Base-by-base conservation (phyloP, 2,329 filamentous ascomycete species). In the Colletotrichum liriopes region DNA sequence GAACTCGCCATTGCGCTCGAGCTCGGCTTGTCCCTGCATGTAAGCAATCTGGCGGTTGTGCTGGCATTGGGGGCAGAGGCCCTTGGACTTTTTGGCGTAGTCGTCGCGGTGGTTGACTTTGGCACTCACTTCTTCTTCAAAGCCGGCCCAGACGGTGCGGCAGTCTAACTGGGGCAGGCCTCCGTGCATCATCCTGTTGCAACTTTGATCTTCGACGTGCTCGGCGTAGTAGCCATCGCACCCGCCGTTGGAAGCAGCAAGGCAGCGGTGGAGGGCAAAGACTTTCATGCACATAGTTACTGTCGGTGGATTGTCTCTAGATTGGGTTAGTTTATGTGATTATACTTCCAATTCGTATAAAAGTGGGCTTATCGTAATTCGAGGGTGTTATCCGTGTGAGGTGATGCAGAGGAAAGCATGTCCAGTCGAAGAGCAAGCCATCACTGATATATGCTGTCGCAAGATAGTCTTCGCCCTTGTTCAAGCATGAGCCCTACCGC, bases 181-280 rank as follows among this genome's bases (percentile, higher is more conserved):
- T 14, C 37, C 37, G 59, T 58, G 59, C 16, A 47, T 7, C 51
- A 23, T 45, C 20, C 32, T 20, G 69, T 47, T 54, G 59, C 69
- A 72, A 11, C 45, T 55, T 16, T 55, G 35, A 7, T 52, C 37
- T n/a, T 18, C 51, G 54, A 69, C 18, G 52, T 59, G 26, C 5
- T 69, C 69, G 65, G 69, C 59, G 35, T n/a, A 72, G 54, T 69
- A 72, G 12, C 47, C n/a, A 59, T 59, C 65, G 69, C 69, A 72
- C 8, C 69, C 69, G 39, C 69, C 69, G 14, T 49, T 23, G 20
- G 45, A 37, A 5, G 4, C 5, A 32, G 39, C 6, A 59, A 47
- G 20, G 59, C 69, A 72, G 37, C 69, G 65, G 12, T 63, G 69
- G 54, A 72, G 69, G 52, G 37, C 59, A 23, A 72, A 72, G 32